Evolutionary conservation across 176 grass and related monocot genomes (phyloP).

Genomic region (Zea luxurians): DNA sequence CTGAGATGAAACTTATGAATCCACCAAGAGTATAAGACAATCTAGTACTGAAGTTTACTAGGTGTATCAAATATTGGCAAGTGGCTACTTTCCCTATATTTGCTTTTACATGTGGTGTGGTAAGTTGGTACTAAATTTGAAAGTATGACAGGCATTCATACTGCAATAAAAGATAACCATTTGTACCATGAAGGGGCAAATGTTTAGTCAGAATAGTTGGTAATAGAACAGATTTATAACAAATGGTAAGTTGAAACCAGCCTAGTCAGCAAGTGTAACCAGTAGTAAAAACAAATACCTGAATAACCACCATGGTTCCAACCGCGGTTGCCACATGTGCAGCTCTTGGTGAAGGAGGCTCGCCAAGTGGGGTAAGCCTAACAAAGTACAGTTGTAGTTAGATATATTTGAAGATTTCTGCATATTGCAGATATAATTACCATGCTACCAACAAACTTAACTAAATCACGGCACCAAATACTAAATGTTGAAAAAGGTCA

Average conservation of each 20-base stretch:
- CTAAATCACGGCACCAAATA: slow-evolving; percentile 16
- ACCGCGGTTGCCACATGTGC: slow-evolving; percentile 98
- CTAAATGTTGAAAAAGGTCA: slow-evolving; percentile 27
- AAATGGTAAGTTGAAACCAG: not conserved
- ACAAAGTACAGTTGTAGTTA: slow-evolving; percentile 32
- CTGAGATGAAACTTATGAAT: slow-evolving; percentile 17
- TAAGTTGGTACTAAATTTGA: not conserved
- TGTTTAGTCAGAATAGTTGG: not conserved
- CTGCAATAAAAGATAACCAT: not conserved
- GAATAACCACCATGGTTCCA: slow-evolving; percentile 99
- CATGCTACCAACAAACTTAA: slow-evolving; percentile 33
- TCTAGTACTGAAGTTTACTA: slow-evolving; percentile 13
- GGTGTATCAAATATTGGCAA: not conserved
- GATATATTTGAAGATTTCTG: not conserved
- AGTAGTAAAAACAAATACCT: slow-evolving; percentile 53
- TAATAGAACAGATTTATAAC: not conserved
- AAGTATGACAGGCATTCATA: not conserved
- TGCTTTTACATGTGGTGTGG: slow-evolving; percentile 5
- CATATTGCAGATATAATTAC: slow-evolving; percentile 16
- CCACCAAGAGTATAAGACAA: not conserved
- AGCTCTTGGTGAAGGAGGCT: slow-evolving; percentile 96
- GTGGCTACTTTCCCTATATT: slow-evolving; percentile 15
- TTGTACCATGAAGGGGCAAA: not conserved
- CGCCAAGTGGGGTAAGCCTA: slow-evolving; percentile 92
- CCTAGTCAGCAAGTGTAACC: slow-evolving; percentile 1